These are phyloP conservation scores for Apiospora saccharicola DNA, from an alignment of 2,329 filamentous ascomycete genomes.

Conservation along the genomic window DNA sequence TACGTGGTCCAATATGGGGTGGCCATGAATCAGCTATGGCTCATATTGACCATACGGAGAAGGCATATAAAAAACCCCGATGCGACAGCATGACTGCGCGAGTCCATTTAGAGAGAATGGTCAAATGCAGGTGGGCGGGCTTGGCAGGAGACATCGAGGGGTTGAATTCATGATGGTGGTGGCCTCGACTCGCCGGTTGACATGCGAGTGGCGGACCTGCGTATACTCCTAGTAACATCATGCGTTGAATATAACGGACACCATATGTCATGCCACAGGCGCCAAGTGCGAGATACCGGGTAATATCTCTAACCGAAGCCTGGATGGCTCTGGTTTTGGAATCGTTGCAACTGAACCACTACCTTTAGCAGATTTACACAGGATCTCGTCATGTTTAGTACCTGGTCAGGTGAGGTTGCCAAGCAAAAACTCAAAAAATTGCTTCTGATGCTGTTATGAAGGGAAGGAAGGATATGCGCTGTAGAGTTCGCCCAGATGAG, in stretches of 20 bases:
- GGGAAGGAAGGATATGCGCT: neutral
- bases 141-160: conserved; percentile 14
- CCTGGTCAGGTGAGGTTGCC: neutral
- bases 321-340: neutral
- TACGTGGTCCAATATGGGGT: neutral
- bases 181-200: neutral
- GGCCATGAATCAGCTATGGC: neutral
- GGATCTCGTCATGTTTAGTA: neutral
- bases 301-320: neutral
- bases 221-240: neutral
- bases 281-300: neutral
- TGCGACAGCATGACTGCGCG: neutral
- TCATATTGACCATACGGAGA: neutral
- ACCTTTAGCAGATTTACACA: neutral
- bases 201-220: neutral
- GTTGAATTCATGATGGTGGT: neutral
- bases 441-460: neutral
- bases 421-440: neutral
- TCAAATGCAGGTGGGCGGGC: neutral
- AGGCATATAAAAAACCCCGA: neutral
- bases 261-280: neutral
- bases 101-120: neutral
- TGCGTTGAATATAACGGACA: neutral
- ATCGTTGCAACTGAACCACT: neutral
- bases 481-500: neutral